Evolutionary conservation across 768 basidiomycete species (phyloP).

Genomic region (Candolleomyces efflorescens): DNA sequence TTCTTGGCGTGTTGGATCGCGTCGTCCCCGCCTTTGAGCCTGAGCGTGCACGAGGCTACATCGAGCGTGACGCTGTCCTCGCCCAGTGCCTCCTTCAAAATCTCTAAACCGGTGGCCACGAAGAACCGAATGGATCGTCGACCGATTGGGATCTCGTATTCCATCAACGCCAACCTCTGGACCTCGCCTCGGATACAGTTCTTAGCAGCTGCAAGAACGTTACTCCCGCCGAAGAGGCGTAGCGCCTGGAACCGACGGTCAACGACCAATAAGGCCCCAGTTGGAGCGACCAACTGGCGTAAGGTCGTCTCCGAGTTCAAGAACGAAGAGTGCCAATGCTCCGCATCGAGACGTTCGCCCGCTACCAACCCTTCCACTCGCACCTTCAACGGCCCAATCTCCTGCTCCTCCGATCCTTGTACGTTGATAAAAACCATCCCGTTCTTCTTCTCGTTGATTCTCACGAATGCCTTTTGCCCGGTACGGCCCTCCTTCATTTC

Average conservation of each 20-base stretch:
- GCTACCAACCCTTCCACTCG: constrained; percentile 50
- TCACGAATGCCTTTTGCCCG: constrained; percentile 25
- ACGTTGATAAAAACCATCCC: constrained; percentile 37
- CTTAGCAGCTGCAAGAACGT: constrained; percentile 36
- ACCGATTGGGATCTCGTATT: constrained; percentile 35
- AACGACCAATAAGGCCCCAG: constrained; percentile 38
- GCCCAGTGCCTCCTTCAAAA: constrained; percentile 49
- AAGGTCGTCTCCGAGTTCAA: constrained; percentile 22
- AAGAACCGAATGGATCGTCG: constrained; percentile 44
- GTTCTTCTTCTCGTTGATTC: constrained; percentile 10
- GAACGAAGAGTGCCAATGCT: constrained; percentile 49
- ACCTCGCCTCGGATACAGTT: constrained; percentile 44
- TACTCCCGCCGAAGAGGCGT: constrained; percentile 41
- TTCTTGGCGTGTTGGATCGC: constrained; percentile 42
- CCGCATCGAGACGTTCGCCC: constrained; percentile 42
- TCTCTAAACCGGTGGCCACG: constrained; percentile 42
- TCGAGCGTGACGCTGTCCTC: constrained; percentile 50
- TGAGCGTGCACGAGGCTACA: constrained; percentile 36
- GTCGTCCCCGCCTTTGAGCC: constrained; percentile 53
- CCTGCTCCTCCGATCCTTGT: constrained; percentile 48
- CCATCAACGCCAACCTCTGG: constrained; percentile 39
- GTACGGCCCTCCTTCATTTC: constrained; percentile 29
- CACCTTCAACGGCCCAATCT: constrained; percentile 54
- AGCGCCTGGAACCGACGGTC: constrained; percentile 44
- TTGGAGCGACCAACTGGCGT: constrained; percentile 32